Evolutionary conservation across 345 rosid genomes (phyloP).

Genomic region (Turnera subulata): DNA sequence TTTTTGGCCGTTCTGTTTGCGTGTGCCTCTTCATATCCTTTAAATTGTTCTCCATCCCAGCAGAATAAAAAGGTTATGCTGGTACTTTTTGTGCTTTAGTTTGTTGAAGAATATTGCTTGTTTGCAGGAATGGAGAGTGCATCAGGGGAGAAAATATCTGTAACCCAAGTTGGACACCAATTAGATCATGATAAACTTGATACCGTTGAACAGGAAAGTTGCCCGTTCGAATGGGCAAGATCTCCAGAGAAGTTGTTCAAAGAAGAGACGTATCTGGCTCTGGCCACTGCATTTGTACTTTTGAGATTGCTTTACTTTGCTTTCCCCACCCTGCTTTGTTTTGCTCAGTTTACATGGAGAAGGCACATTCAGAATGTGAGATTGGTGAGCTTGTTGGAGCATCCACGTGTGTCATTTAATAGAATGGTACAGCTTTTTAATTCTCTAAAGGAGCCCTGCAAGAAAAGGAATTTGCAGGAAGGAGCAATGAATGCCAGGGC

Average conservation of each 20-base stretch:
- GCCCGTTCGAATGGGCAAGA: constrained; percentile 95
- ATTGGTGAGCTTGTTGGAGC: constrained; percentile 57
- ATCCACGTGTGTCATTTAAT: constrained; percentile 52
- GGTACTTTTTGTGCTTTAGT: too few species aligned
- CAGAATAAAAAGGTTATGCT: too few species aligned
- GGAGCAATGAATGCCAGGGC: constrained; percentile 87
- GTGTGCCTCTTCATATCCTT: too few species aligned
- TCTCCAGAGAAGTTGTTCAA: constrained; percentile 84
- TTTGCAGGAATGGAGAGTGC: constrained; percentile 48
- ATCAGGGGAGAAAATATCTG: constrained; percentile 32
- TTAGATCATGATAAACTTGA: constrained; percentile 49
- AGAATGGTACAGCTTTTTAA: constrained; percentile 44
- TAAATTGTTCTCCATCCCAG: too few species aligned
- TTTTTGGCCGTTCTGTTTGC: too few species aligned
- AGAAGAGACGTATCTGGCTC: constrained; percentile 74
- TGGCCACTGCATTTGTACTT: constrained; percentile 71
- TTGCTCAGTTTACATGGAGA: constrained; percentile 48
- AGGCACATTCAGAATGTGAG: constrained; percentile 41
- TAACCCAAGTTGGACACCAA: constrained; percentile 30
- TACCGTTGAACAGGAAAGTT: constrained; percentile 58
- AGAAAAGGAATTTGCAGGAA: constrained; percentile 81
- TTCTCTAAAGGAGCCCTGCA: constrained; percentile 69
- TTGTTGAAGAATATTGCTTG: constrained; percentile 1
- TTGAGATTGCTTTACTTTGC: constrained; percentile 50
- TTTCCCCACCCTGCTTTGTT: constrained; percentile 43